Percentiles rank a stretch among this genome's conserved stretches.
These are phyloP conservation scores for Wickerhamiella kazuoi DNA, from an alignment of 805 yeast species.

Conservation along the genomic window DNA sequence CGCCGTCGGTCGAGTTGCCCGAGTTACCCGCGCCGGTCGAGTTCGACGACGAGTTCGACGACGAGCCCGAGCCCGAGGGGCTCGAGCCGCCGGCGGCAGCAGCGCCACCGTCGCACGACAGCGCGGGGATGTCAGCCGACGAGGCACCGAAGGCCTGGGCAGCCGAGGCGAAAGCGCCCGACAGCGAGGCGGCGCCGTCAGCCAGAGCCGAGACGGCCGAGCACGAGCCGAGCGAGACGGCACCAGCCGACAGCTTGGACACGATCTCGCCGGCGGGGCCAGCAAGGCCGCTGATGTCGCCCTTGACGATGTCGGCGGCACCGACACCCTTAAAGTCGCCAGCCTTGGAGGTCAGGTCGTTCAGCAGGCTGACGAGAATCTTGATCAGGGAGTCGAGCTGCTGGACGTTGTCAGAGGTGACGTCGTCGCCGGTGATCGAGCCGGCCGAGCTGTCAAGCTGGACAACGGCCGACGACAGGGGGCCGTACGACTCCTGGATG, in stretches of 20 bases:
- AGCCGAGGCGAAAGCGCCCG: conserved; percentile 8
- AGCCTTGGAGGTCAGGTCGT: conserved; percentile 13
- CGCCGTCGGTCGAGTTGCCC: conserved; percentile 6
- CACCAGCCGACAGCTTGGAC: conserved; percentile 8
- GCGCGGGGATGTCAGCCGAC: background rate
- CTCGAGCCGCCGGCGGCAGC: conserved; percentile 4
- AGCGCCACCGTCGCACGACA: conserved; percentile 7
- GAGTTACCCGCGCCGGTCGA: conserved; percentile 9
- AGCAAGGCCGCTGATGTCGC: conserved; percentile 12
- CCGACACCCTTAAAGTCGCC: conserved; percentile 14
- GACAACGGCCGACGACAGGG: conserved; percentile 4
- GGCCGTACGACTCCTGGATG: conserved; percentile 9
- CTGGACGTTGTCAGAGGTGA: conserved; percentile 1
- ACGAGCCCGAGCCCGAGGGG: conserved; percentile 1
- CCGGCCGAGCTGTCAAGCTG: conserved; percentile 1
- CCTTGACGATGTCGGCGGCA: conserved; percentile 11
- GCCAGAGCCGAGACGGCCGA: conserved; percentile 4
- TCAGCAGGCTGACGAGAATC: conserved; percentile 6
- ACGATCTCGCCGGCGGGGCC: conserved; percentile 13
- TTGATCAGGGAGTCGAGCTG: background rate
- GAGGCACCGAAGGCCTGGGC: conserved; percentile 7
- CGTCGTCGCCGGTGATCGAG: conserved; percentile 3
- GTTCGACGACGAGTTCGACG: conserved; percentile 6
- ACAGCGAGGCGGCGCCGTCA: conserved; percentile 5
- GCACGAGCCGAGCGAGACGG: conserved; percentile 7